Conservation (phyloP, 805 yeast genomes). For the Wickerhamomyces queroliae region DNA sequence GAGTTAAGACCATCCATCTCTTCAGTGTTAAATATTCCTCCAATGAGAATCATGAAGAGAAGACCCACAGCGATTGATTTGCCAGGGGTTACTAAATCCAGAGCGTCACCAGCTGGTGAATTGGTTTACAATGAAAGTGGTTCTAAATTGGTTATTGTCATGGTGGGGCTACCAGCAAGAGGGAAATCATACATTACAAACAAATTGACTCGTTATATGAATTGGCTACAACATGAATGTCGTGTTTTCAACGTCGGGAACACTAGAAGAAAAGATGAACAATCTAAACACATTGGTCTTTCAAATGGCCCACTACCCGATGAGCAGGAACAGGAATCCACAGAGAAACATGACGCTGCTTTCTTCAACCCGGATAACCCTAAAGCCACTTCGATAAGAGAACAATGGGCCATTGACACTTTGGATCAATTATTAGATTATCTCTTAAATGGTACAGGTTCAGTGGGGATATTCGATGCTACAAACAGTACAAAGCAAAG, state of each 20-base stretch:
- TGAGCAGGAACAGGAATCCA: conserved; percentile 7
- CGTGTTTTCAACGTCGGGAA: conserved; percentile 93
- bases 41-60: conserved; percentile 31
- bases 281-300: conserved; percentile 53
- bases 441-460: conserved; percentile 73
- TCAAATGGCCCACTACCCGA: conserved; percentile 59
- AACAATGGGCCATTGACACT: conserved; percentile 96
- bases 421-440: conserved; percentile 78
- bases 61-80: conserved; percentile 84
- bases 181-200: conserved; percentile 94
- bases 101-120: conserved; percentile 53
- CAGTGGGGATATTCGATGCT: conserved; percentile 89
- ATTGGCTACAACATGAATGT: conserved; percentile 91
- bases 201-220: conserved; percentile 81
- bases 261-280: conserved; percentile 73
- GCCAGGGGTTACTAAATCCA: conserved; percentile 85
- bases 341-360: conserved; percentile 61
- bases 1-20: conserved; percentile 11
- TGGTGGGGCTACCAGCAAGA: conserved; percentile 95
- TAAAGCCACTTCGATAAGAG: conserved; percentile 61
- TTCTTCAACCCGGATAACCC: conserved; percentile 81
- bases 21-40: conserved; percentile 5
- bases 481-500: conserved; percentile 71
- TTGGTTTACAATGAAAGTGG: conserved; percentile 51
- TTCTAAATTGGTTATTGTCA: conserved; percentile 82